Evolutionary conservation across 352 stramenopile species (phyloP), one percentile per base, ranked within the genome.

Genomic region (Pythium rhizo-oryzae): DNA sequence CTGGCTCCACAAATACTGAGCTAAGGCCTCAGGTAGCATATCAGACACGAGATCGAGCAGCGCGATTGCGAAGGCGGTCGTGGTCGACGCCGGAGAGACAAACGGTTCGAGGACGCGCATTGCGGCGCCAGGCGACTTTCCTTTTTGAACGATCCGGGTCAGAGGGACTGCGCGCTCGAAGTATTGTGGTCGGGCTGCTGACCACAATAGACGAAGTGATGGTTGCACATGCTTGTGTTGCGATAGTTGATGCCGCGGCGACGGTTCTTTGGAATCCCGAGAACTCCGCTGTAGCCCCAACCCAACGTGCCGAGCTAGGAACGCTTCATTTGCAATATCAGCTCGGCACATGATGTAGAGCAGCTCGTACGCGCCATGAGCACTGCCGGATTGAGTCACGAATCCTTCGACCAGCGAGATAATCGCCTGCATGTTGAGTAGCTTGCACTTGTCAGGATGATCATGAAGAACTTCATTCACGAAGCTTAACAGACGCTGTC

Each of bases 401-500:
- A 62, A 61, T 13, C 30, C 41, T 39, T 71, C 64, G 13, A 71
- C 44, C 35, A 71, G 37, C 1, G 46, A 25, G 2, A 71, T 33
- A 11, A 71, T 46, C n/a, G 59, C 55, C 24, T 33, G 19, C 39
- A 71, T 61, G 13, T 13, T 57, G 8, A 71, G 35, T 41, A 21
- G 23, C 24, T 47, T 37, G 37, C 37, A 58, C 35, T 37, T 30
- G 9, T 60, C 50, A 0, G 64, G 57, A 24, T 39, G 50, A n/a
- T 23, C 23, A 1, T 35, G 64, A n/a, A 71, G 64, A 16, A 65
- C n/a, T 1, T 71, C 64, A 19, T 59, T 71, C 7, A 71, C 43
- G 35, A 71, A 71, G 23, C 61, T 53, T 8, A 67, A 15, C 28
- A 67, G 19, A 4, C 51, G 61, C 24, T 67, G 61, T 8, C 61